Conservation (phyloP, 2,329 filamentous ascomycete genomes). For the Penicillium aurantiogriseum region DNA sequence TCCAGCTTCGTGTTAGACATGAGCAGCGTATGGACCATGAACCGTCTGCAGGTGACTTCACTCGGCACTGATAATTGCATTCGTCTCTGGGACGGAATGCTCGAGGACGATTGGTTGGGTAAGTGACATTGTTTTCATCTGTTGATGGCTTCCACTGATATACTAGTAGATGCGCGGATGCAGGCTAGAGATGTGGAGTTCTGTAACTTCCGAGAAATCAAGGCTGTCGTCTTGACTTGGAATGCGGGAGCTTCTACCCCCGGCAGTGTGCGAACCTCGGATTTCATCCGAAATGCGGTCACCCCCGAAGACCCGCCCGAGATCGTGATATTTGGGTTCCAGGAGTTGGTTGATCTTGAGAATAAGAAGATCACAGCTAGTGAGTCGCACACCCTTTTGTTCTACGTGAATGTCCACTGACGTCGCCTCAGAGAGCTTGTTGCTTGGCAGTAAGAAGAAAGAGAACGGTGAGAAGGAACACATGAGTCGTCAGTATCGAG, state of each 20-base stretch:
- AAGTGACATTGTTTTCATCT: conserved; percentile 24
- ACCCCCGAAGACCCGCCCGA: conserved; percentile 76
- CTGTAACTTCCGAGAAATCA: conserved; percentile 80
- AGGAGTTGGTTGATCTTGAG: conserved; percentile 96
- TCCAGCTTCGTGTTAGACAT: conserved; percentile 73
- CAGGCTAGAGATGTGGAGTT: conserved; percentile 77
- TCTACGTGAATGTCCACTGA: conserved; percentile 27
- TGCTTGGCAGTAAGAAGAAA: conserved; percentile 78
- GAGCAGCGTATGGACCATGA: conserved; percentile 80
- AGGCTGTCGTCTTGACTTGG: conserved; percentile 84
- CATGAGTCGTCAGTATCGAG: conserved; percentile 96
- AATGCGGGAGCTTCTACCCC: conserved; percentile 97
- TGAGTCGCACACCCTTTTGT: conserved; percentile 38
- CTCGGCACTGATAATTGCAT: conserved; percentile 84
- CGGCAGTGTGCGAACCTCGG: conserved; percentile 70
- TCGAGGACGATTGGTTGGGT: conserved; percentile 92
- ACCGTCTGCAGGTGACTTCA: conserved; percentile 79
- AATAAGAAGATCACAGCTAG: conserved; percentile 97
- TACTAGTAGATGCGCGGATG: conserved; percentile 69
- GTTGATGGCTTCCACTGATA: conserved; percentile 16
- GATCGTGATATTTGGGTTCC: conserved; percentile 92
- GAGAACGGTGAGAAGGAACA: conserved; percentile 73
- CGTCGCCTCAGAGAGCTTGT: conserved; percentile 64
- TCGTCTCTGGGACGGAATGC: conserved; percentile 84
- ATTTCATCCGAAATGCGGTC: conserved; percentile 79